A percentile compares a stretch with the other conserved stretches of the same genome.
These are phyloP conservation scores for Raddia guianensis DNA, from an alignment of 176 grass and related monocot genomes.

Conservation along the genomic window DNA sequence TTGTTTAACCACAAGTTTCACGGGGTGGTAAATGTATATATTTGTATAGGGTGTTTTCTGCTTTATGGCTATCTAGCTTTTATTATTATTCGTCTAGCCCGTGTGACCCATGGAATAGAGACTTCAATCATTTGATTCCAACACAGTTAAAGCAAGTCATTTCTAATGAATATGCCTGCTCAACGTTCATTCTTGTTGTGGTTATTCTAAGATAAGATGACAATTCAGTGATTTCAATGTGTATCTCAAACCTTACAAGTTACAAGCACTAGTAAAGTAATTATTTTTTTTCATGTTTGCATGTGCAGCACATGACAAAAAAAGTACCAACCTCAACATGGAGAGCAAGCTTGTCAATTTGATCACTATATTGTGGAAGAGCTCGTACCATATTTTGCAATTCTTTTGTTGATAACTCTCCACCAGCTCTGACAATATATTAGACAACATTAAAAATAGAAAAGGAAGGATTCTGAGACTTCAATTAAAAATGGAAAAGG, in stretches of 20 bases:
- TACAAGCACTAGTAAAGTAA: neutral
- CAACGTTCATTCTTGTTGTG: neutral
- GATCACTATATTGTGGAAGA: conserved; percentile 93
- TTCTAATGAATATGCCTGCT: neutral
- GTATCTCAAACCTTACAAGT: neutral
- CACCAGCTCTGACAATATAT: conserved; percentile 58
- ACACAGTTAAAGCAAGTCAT: conserved; percentile 1
- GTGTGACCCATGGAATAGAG: no score
- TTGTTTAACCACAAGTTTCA: no score
- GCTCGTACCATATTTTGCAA: conserved; percentile 94
- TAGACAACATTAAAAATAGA: neutral
- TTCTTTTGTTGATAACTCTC: conserved; percentile 85
- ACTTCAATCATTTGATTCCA: neutral
- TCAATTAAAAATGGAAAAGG: conserved; percentile 7
- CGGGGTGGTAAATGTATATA: no score
- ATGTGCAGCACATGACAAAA: neutral
- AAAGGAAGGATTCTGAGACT: neutral
- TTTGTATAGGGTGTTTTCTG: no score
- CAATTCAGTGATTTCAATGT: conserved; percentile 14
- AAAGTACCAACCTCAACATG: conserved; percentile 84
- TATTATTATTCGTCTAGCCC: no score
- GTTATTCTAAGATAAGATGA: conserved; percentile 1
- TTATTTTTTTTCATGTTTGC: neutral
- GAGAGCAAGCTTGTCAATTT: conserved; percentile 95
- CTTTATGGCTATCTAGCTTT: no score